These are phyloP conservation scores for Heliamphora exappendiculata DNA, from an alignment of 148 eudicot genomes.

Conservation along the genomic window DNA sequence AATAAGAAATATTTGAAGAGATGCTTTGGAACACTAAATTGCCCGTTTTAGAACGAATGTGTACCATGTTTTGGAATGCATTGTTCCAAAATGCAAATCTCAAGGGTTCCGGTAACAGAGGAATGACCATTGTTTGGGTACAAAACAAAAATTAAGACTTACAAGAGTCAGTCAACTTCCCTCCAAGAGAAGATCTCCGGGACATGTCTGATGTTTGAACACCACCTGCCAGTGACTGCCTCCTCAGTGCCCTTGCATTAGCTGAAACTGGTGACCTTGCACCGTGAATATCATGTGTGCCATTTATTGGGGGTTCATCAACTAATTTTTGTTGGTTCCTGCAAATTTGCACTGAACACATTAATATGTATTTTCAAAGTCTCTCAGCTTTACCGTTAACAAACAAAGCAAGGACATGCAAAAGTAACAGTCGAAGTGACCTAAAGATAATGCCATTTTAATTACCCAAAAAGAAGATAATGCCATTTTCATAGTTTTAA, in stretches of 20 bases:
- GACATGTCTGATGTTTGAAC: slow-evolving; percentile 42
- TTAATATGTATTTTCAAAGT: background rate
- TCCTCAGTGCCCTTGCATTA: slow-evolving; percentile 40
- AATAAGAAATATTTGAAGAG: too few species aligned
- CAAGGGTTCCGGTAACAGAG: too few species aligned
- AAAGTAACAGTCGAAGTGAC: background rate
- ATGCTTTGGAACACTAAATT: too few species aligned
- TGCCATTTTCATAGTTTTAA: too few species aligned
- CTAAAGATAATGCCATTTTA: too few species aligned
- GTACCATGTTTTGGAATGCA: too few species aligned
- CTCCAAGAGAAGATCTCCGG: slow-evolving; percentile 72
- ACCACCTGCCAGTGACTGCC: slow-evolving; percentile 66
- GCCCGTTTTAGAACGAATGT: too few species aligned
- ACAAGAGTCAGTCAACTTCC: slow-evolving; percentile 42
- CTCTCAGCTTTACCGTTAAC: background rate
- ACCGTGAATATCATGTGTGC: slow-evolving; percentile 15
- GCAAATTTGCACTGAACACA: slow-evolving; percentile 8
- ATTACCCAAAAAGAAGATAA: too few species aligned
- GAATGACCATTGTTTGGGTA: too few species aligned
- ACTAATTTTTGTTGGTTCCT: slow-evolving; percentile 46
- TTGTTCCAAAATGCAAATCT: too few species aligned
- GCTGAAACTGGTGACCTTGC: slow-evolving; percentile 36
- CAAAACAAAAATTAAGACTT: too few species aligned
- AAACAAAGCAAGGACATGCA: background rate
- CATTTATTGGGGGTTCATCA: slow-evolving; percentile 33